Percentiles rank a stretch among this genome's conserved stretches.
Conservation (phyloP, 768 basidiomycete species). For the Coprinopsis sp. region DNA sequence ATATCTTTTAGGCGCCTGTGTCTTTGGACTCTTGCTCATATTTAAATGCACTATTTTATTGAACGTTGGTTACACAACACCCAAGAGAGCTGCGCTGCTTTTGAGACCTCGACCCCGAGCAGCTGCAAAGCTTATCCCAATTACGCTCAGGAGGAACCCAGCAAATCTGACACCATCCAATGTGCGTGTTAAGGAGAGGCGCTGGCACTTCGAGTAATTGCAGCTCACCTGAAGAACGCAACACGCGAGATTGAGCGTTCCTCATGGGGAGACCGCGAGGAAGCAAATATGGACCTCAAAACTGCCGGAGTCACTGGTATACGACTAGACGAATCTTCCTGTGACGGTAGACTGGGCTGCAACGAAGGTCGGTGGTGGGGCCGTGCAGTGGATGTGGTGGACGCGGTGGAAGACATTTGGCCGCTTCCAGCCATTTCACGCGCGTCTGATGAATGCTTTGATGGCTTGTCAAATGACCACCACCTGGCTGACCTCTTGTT, state of each 20-base stretch:
- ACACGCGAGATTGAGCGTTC: conserved; percentile 80
- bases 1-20: conserved; percentile 36
- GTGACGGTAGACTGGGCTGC: conserved; percentile 30
- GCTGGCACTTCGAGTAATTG: conserved; percentile 6
- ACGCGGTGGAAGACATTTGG: conserved; percentile 46
- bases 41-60: neutral
- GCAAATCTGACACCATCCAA: conserved; percentile 50
- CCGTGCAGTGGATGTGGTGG: conserved; percentile 41
- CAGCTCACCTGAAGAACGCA: conserved; percentile 82
- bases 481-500: too few relatives aligned
- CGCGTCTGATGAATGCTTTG: neutral
- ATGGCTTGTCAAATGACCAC: neutral
- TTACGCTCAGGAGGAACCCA: conserved; percentile 78
- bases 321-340: conserved; percentile 45
- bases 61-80: conserved; percentile 44
- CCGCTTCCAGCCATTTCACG: conserved; percentile 5
- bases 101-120: conserved; percentile 66
- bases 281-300: conserved; percentile 79
- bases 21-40: conserved; percentile 6
- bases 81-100: conserved; percentile 61
- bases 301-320: conserved; percentile 84
- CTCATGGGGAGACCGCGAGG: conserved; percentile 75
- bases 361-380: conserved; percentile 29
- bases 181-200: conserved; percentile 1
- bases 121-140: conserved; percentile 73